Conservation (phyloP, 2,329 filamentous ascomycete species). For the Stachybotrys echinatus region DNA sequence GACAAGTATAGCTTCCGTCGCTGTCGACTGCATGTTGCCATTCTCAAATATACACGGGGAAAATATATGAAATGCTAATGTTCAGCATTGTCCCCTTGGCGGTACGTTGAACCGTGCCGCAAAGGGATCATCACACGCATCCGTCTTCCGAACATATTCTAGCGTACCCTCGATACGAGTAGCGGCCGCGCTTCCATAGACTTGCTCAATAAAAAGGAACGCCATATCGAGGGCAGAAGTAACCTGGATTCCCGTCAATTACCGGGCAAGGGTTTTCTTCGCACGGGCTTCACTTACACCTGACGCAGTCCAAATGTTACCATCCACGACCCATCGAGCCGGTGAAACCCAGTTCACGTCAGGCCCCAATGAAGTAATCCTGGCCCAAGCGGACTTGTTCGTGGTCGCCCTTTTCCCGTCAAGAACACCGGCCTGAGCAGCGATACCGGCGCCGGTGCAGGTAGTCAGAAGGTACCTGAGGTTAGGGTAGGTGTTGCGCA, state of each 20-base stretch:
- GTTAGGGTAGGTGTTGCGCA: conserved; percentile 34
- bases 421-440: not conserved
- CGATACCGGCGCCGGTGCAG: not conserved
- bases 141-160: conserved; percentile 9
- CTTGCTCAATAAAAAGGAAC: conserved; percentile 10
- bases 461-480: conserved; percentile 48
- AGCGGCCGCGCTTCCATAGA: conserved; percentile 4
- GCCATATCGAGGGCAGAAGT: conserved; percentile 9
- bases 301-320: conserved; percentile 30
- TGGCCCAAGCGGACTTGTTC: not conserved
- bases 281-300: conserved; percentile 31
- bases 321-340: conserved; percentile 1
- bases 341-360: not conserved
- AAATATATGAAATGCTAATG: not conserved
- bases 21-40: no score
- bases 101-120: conserved; percentile 6
- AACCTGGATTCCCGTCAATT: conserved; percentile 3
- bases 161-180: conserved; percentile 4
- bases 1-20: no score
- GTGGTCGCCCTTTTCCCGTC: not conserved
- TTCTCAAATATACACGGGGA: not conserved
- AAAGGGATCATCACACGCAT: conserved; percentile 13
- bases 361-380: conserved; percentile 30
- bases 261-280: not conserved
- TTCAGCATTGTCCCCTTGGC: conserved; percentile 4